These are phyloP conservation scores for Paramecium bursaria DNA, from an alignment of 73 alveolate genomes.

Conservation along the genomic window DNA sequence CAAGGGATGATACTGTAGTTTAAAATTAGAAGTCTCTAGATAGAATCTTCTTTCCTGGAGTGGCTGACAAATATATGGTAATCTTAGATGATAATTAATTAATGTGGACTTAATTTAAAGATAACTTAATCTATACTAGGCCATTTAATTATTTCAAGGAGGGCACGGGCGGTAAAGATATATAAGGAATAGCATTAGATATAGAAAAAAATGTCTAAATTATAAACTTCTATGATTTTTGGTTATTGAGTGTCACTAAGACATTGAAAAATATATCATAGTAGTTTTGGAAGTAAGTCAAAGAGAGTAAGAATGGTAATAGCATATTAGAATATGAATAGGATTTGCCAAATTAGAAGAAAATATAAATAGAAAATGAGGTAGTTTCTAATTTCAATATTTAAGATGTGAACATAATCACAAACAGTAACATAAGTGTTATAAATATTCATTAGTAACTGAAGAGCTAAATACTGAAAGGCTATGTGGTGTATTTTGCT, in stretches of 20 bases:
- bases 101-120: constrained; percentile 49
- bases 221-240: constrained; percentile 8
- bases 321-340: constrained; percentile 2
- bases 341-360: neutral
- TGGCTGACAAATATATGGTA: constrained; percentile 12
- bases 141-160: constrained; percentile 43
- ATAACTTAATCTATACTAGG: constrained; percentile 18
- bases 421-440: constrained; percentile 40
- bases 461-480: neutral
- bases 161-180: neutral
- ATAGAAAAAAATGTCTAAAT: constrained; percentile 30
- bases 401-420: neutral
- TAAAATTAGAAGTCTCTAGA: constrained; percentile 25
- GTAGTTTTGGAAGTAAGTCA: constrained; percentile 3
- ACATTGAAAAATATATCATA: constrained; percentile 2
- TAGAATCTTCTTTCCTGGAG: constrained; percentile 54
- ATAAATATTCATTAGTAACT: neutral
- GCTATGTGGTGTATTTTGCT: constrained; percentile 19
- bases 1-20: constrained; percentile 33
- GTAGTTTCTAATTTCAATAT: neutral
- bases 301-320: constrained; percentile 21
- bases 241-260: constrained; percentile 9
- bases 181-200: constrained; percentile 13
- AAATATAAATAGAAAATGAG: constrained; percentile 2
- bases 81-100: constrained; percentile 46